phyloP scores from a whole-genome alignment of 1,284 basidiomycete species.

The Ganoderma sinense region DNA sequence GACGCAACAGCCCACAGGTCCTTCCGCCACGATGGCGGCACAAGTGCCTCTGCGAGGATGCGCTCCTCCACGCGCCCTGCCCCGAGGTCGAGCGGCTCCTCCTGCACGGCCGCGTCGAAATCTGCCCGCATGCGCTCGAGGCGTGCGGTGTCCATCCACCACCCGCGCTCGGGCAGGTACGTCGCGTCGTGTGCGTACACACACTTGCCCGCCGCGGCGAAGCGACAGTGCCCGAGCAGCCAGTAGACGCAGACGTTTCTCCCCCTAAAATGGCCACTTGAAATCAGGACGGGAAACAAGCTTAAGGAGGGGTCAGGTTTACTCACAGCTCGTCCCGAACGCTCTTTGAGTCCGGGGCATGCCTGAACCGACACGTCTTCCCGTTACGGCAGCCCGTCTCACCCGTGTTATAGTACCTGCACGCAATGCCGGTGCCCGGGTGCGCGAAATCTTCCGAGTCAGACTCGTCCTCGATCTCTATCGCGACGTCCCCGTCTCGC shows the following conservation, averaged over 20 bases:
- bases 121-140: constrained; percentile 11
- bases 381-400: constrained; percentile 49
- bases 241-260: constrained; percentile 49
- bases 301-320: constrained; percentile 34
- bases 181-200: constrained; percentile 46
- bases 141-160: constrained; percentile 9
- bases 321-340: constrained; percentile 58
- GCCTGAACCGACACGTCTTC: constrained; percentile 50
- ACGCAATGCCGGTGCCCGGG: constrained; percentile 56
- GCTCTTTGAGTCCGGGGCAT: constrained; percentile 60
- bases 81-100: background rate
- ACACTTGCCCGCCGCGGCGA: constrained; percentile 37
- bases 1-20: constrained; percentile 12
- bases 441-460: constrained; percentile 59
- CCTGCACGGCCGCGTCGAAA: constrained; percentile 4
- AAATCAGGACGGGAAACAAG: background rate
- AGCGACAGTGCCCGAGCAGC: constrained; percentile 41
- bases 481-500: constrained; percentile 39
- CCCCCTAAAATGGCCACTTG: constrained; percentile 38
- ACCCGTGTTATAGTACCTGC: constrained; percentile 58
- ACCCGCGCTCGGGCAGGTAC: constrained; percentile 36
- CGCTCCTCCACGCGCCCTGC: background rate
- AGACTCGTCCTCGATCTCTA: constrained; percentile 41
- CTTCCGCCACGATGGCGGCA: constrained; percentile 16
- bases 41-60: constrained; percentile 17